These are phyloP conservation scores for Fragaria nilgerrensis DNA, from an alignment of 306 rosid genomes.

Conservation along the genomic window DNA sequence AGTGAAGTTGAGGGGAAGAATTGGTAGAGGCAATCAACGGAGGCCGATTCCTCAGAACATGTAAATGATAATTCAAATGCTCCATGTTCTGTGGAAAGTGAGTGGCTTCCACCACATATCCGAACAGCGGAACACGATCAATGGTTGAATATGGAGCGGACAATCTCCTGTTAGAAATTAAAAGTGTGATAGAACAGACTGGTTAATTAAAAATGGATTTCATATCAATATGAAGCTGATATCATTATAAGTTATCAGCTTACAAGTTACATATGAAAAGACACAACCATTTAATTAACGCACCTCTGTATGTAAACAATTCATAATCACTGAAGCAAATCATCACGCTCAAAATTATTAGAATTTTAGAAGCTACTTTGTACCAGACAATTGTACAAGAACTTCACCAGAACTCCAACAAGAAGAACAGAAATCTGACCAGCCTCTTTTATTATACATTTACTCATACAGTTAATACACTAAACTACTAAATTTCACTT, in stretches of 20 bases:
- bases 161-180: conserved; percentile 45
- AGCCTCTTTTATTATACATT: not conserved
- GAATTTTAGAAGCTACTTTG: not conserved
- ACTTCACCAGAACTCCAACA: conserved; percentile 3
- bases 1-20: conserved; percentile 33
- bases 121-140: conserved; percentile 28
- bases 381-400: not conserved
- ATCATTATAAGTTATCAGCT: not conserved
- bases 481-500: not conserved
- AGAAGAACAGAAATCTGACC: not conserved
- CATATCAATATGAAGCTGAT: conserved; percentile 3
- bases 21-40: conserved; percentile 26
- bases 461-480: not conserved
- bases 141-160: conserved; percentile 31
- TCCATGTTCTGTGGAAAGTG: conserved; percentile 19
- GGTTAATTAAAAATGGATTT: not conserved
- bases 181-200: conserved; percentile 3
- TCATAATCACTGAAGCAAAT: not conserved
- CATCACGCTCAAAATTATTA: not conserved
- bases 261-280: not conserved
- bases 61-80: conserved; percentile 31
- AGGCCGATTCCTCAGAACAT: conserved; percentile 24
- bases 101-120: conserved; percentile 34
- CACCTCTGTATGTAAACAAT: not conserved
- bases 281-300: not conserved